A percentile compares a stretch with the other conserved stretches of the same genome.
These are phyloP conservation scores for Penicillium psychrofluorescens DNA, from an alignment of 495 filamentous ascomycete species.

Conservation along the genomic window DNA sequence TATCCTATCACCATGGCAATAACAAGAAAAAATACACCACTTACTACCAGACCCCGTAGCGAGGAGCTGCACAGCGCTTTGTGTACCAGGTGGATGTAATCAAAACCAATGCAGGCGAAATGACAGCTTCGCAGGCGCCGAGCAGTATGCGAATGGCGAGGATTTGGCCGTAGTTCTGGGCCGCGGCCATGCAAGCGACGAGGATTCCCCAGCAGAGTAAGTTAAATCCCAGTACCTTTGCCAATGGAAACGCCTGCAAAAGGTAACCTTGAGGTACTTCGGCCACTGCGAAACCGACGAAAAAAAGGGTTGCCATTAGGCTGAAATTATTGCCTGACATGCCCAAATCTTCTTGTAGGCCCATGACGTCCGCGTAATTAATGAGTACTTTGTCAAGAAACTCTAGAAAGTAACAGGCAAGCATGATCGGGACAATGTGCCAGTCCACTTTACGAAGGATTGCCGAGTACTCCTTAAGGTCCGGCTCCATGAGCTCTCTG, in stretches of 20 bases:
- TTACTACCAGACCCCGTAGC: no score
- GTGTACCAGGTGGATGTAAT: slow-evolving; percentile 53
- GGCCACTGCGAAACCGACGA: slow-evolving; percentile 46
- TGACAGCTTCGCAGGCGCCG: slow-evolving; percentile 34
- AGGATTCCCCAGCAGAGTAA: slow-evolving; percentile 34
- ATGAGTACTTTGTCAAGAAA: no score
- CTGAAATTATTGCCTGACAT: slow-evolving; percentile 46
- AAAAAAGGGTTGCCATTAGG: slow-evolving; percentile 47
- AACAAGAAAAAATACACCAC: no score
- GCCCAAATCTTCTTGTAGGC: slow-evolving; percentile 38
- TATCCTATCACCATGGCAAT: no score
- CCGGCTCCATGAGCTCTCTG: no score
- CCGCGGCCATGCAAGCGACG: slow-evolving; percentile 32
- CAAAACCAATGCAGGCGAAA: slow-evolving; percentile 51
- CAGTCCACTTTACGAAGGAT: no score
- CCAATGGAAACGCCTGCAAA: no score
- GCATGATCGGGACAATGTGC: no score
- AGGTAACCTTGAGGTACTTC: slow-evolving; percentile 46
- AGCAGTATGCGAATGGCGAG: slow-evolving; percentile 31
- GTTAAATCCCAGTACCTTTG: no score
- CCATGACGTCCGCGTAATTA: slow-evolving; percentile 51
- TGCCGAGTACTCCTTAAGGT: no score
- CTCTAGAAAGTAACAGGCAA: no score
- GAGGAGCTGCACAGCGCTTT: slow-evolving; percentile 9
- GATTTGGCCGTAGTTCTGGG: slow-evolving; percentile 18